A percentile compares a stretch with the other conserved stretches of the same genome.
These are phyloP conservation scores for Pholiota conissans DNA, from an alignment of 768 basidiomycete genomes.

Conservation along the genomic window DNA sequence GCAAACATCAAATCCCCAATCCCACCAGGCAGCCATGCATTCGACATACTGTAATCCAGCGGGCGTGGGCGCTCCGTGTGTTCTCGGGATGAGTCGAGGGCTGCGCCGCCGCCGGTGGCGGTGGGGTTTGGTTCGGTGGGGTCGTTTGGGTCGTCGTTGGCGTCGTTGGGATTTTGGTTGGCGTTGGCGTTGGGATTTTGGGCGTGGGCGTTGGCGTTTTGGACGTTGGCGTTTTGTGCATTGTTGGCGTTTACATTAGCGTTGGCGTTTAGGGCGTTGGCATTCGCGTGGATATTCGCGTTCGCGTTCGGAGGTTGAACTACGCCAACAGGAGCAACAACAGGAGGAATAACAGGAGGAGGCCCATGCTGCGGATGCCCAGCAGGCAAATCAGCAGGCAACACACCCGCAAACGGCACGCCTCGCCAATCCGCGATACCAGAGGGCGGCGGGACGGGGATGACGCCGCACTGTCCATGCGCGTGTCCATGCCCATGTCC, in stretches of 20 bases:
- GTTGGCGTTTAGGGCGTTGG: too few species aligned
- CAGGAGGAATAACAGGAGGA: background rate
- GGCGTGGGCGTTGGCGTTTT: too few species aligned
- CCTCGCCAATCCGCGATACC: conserved; percentile 1
- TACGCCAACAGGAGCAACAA: too few species aligned
- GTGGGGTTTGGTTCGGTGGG: too few species aligned
- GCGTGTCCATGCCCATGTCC: too few species aligned
- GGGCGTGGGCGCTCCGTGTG: background rate
- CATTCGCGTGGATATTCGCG: too few species aligned
- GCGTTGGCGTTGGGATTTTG: too few species aligned
- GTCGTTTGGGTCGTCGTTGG: too few species aligned
- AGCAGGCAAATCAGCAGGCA: background rate
- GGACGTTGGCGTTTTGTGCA: too few species aligned
- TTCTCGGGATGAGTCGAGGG: background rate
- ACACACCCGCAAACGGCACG: conserved; percentile 1
- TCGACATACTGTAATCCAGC: conserved; percentile 33
- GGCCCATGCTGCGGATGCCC: conserved; percentile 4
- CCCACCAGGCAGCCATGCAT: conserved; percentile 41
- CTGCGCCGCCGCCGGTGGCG: background rate
- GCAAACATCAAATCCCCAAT: conserved; percentile 18
- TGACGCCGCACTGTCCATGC: conserved; percentile 8
- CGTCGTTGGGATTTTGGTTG: too few species aligned
- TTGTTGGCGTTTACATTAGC: too few species aligned
- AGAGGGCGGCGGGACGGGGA: conserved; percentile 12
- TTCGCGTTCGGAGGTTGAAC: too few species aligned